Evolutionary conservation across 2,329 filamentous ascomycete genomes (phyloP).

Genomic region (Fonsecaea nubica): DNA sequence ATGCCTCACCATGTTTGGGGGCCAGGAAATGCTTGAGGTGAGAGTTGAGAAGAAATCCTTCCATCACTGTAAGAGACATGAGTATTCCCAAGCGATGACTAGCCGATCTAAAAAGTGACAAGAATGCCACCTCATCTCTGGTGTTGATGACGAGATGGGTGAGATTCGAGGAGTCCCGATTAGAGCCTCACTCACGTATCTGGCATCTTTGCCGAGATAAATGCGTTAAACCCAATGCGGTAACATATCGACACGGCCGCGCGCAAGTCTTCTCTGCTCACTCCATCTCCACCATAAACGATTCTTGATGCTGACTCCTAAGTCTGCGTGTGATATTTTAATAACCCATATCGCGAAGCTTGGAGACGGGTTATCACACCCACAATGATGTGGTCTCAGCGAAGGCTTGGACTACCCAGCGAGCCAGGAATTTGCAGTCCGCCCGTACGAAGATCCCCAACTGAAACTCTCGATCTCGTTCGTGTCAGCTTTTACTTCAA

Average conservation of each 20-base stretch:
- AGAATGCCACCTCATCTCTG: neutral
- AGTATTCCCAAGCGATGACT: too few relatives aligned
- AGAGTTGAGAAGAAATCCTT: too few relatives aligned
- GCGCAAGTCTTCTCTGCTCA: neutral
- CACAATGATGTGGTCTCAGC: neutral
- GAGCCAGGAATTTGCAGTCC: neutral
- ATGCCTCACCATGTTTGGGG: neutral
- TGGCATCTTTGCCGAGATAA: neutral
- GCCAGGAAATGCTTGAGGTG: neutral
- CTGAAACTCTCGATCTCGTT: neutral
- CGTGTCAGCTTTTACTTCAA: slow-evolving; percentile 11
- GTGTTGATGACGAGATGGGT: neutral
- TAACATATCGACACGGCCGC: neutral
- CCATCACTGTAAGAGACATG: neutral
- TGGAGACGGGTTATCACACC: neutral
- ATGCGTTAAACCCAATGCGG: neutral
- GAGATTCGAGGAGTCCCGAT: neutral
- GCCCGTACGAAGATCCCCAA: neutral
- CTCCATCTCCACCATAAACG: neutral
- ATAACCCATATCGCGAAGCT: neutral
- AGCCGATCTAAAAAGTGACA: neutral
- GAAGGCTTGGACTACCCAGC: neutral
- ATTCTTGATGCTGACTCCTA: neutral
- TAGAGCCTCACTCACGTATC: neutral
- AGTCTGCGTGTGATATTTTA: neutral